Percentiles rank a stretch among this genome's conserved stretches.
Evolutionary conservation across 1,139 yeast species (phyloP).

Genomic region (Blastobotrys apis): DNA sequence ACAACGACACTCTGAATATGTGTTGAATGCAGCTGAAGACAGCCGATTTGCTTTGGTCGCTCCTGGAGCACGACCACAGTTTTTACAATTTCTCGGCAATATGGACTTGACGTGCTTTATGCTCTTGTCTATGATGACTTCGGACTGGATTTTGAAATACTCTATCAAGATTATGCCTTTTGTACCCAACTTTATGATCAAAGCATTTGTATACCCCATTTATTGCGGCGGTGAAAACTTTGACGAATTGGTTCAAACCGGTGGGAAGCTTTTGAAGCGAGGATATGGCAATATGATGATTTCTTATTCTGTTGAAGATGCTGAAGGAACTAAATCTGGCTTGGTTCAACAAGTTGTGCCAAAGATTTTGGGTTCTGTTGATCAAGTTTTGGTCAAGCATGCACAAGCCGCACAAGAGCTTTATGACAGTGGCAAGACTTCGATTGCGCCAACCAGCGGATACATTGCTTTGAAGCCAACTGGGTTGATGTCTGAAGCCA

Average conservation of each 20-base stretch:
- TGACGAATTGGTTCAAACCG: conserved; percentile 65
- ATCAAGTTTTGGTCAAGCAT: conserved; percentile 69
- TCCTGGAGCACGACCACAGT: conserved; percentile 19
- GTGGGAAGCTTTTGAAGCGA: conserved; percentile 57
- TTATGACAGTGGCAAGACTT: conserved; percentile 48
- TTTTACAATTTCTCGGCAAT: conserved; percentile 22
- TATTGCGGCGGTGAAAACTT: conserved; percentile 90
- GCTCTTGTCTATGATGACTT: conserved; percentile 33
- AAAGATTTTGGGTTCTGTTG: conserved; percentile 59
- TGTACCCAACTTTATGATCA: conserved; percentile 66
- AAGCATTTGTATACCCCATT: conserved; percentile 69
- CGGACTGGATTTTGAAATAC: conserved; percentile 32
- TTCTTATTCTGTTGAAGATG: conserved; percentile 87
- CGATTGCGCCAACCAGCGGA: conserved; percentile 34
- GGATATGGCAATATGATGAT: conserved; percentile 94
- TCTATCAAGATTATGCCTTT: conserved; percentile 36
- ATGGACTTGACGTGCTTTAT: conserved; percentile 30
- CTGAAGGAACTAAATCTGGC: conserved; percentile 55
- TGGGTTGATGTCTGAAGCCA: conserved; percentile 76
- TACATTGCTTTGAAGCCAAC: conserved; percentile 85
- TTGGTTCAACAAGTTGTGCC: conserved; percentile 61
- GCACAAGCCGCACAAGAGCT: conserved; percentile 42
- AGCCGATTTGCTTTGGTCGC: conserved; percentile 7
- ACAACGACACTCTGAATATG: too few species aligned
- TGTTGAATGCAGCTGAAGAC: not conserved